A percentile compares a stretch with the other conserved stretches of the same genome.
phyloP scores from a whole-genome alignment of 257 asterid genomes.

The Fraxinus americana region DNA sequence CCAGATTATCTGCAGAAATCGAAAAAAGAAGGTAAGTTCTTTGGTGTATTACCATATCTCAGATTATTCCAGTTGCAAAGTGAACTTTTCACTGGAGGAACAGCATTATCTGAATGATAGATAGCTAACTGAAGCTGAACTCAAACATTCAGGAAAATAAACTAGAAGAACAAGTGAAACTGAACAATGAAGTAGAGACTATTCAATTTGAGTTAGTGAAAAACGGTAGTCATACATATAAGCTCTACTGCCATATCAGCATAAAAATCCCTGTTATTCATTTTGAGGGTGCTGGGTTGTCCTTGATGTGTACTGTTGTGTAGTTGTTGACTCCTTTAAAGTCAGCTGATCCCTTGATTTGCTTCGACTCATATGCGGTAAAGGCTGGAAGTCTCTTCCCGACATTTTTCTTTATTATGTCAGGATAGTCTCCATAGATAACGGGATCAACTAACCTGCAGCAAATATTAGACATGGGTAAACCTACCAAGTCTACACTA shows the following conservation, averaged over 20 bases:
- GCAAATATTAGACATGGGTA: not conserved
- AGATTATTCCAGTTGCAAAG: not conserved
- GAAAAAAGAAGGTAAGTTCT: not conserved
- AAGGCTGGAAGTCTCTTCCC: constrained; percentile 53
- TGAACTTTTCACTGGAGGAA: not conserved
- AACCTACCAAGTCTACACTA: too few species aligned
- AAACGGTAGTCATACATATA: constrained; percentile 26
- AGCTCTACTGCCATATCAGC: constrained; percentile 37
- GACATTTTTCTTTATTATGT: constrained; percentile 41
- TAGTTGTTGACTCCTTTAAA: constrained; percentile 64
- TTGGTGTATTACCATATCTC: not conserved
- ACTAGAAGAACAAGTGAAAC: not conserved
- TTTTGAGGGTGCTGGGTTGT: constrained; percentile 29
- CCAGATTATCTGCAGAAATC: constrained; percentile 5
- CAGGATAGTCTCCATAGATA: constrained; percentile 67
- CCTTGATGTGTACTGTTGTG: constrained; percentile 29
- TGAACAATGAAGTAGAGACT: not conserved
- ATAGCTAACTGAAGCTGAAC: not conserved
- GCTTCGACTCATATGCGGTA: constrained; percentile 42
- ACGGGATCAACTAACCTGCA: constrained; percentile 60
- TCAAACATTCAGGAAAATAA: not conserved
- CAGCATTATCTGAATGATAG: not conserved
- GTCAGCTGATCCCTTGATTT: constrained; percentile 59
- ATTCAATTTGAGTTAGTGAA: not conserved
- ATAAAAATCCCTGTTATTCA: constrained; percentile 29